These are phyloP conservation scores for Fusarium burgessii DNA, from an alignment of 2,329 filamentous ascomycete genomes.

Conservation along the genomic window DNA sequence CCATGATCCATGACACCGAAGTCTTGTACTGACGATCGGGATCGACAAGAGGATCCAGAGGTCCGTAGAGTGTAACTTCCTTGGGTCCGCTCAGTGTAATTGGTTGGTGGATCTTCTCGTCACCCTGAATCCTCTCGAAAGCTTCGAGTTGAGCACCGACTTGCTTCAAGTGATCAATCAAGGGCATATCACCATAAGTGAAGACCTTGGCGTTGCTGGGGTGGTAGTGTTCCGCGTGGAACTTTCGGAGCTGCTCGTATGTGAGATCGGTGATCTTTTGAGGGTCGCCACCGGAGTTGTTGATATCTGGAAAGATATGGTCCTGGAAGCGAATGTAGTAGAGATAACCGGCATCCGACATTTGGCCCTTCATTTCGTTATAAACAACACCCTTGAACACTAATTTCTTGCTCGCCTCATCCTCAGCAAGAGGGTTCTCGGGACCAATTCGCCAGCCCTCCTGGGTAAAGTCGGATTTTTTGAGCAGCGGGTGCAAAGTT, in stretches of 20 bases:
- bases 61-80: slow-evolving; percentile 79
- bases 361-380: slow-evolving; percentile 99
- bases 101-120: slow-evolving; percentile 80
- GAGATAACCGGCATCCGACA: slow-evolving; percentile 96
- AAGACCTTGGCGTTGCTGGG: slow-evolving; percentile 97
- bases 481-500: slow-evolving; percentile 88
- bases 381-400: slow-evolving; percentile 99
- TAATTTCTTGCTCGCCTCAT: slow-evolving; percentile 72
- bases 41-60: slow-evolving; percentile 87
- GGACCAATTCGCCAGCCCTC: slow-evolving; percentile 97
- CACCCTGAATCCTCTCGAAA: slow-evolving; percentile 78
- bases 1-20: slow-evolving; percentile 91
- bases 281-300: slow-evolving; percentile 97
- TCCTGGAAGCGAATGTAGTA: slow-evolving; percentile 97
- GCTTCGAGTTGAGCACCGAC: slow-evolving; percentile 78
- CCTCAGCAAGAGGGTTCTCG: slow-evolving; percentile 78
- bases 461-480: slow-evolving; percentile 92
- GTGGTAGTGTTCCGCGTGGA: slow-evolving; percentile 94
- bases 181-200: slow-evolving; percentile 93
- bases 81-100: slow-evolving; percentile 78
- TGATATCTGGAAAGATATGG: slow-evolving; percentile 90
- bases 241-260: slow-evolving; percentile 87
- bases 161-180: slow-evolving; percentile 83
- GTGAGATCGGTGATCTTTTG: slow-evolving; percentile 96
- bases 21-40: slow-evolving; percentile 92